A percentile compares a stretch with the other conserved stretches of the same genome.
These are phyloP conservation scores for Erucastrum elatum DNA, from an alignment of 345 rosid genomes.

Conservation along the genomic window DNA sequence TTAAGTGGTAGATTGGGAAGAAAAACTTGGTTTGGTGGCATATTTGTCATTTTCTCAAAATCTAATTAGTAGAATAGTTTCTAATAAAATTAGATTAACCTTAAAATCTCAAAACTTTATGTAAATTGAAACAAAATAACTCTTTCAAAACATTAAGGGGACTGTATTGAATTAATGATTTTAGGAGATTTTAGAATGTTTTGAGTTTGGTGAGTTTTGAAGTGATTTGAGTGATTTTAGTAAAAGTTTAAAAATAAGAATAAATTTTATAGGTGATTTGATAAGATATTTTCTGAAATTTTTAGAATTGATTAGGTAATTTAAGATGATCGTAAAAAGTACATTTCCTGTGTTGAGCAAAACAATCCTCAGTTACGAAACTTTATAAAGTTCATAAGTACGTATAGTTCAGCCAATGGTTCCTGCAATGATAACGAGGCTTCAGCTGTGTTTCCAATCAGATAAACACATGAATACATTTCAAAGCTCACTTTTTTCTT, in stretches of 20 bases:
- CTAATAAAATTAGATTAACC: no score
- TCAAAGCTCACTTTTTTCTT: background rate
- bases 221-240: background rate
- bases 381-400: background rate
- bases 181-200: background rate
- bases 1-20: no score
- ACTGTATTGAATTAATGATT: background rate
- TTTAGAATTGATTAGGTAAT: background rate
- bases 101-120: no score
- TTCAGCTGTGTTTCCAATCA: conserved; percentile 14
- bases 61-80: no score
- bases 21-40: no score
- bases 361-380: background rate
- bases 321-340: background rate
- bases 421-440: conserved; percentile 8
- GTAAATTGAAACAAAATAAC: no score
- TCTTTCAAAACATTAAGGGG: no score
- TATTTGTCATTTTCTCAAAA: no score
- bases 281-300: background rate
- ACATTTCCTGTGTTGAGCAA: background rate
- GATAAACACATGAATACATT: conserved; percentile 8
- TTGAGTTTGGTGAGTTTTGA: background rate
- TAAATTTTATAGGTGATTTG: background rate
- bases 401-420: conserved; percentile 17
- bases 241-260: no score